Base-by-base conservation (phyloP, 106 monocot genomes). In the Acorus calamus region DNA sequence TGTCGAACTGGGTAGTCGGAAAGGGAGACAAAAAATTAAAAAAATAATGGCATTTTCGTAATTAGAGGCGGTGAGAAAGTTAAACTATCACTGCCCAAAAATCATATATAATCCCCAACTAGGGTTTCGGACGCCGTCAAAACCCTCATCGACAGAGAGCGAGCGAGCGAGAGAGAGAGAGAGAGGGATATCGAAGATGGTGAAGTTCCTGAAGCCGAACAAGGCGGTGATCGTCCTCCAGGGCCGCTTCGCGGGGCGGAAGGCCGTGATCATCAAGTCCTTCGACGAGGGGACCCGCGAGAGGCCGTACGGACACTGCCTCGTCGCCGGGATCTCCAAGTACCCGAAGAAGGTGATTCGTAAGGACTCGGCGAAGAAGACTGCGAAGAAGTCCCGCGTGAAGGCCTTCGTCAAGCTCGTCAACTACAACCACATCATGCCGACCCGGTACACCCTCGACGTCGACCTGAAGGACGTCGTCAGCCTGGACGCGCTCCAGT, bases 301-400 rank as follows among this genome's bases (percentile, higher is more conserved):
- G 5, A 68, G 75, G 8, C 63, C 75, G 69, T 75, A 75, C 69
- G 75, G 75, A 11, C 69, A 69, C 69, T 69, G 76, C 69, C 76
- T 76, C 4, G 76, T 76, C 6, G 76, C 76, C 53, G 76, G 76
- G 6, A 58, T 76, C 52, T 42, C 57, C 69, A 76, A 76, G 69
- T 76, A 76, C 50, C 76, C 76, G 12, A 76, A 76, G 64, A 76
- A 69, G 76, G 76, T 76, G 12, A 76, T 76, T 57, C 69, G 76
- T 52, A 76, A 76, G 76, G 76, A 76, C 14, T 76, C 76, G 42
- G 65, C 76, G 14, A 69, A 69, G 28, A 76, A 76, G 50, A 76
- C 56, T 42, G 58, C 69, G 64, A 28, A 28, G 28, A 28, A 28
- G 28, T 28, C 28, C 28, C 28, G 28, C 28, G 28, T 28, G 28